These are phyloP conservation scores for Taphrina confusa DNA, from an alignment of 1,139 yeast species.

Conservation along the genomic window DNA sequence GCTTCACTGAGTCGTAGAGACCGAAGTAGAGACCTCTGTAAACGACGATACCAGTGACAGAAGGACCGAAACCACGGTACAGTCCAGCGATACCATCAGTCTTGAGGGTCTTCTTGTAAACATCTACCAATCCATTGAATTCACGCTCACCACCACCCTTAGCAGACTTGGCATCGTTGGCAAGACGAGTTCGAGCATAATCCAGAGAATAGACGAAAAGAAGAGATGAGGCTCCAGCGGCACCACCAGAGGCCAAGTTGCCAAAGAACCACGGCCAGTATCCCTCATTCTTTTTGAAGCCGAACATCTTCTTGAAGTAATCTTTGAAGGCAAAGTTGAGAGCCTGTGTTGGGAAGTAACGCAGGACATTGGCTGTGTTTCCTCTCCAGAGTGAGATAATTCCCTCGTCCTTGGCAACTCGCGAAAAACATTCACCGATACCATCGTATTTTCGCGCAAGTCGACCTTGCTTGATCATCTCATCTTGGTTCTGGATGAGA, in stretches of 20 bases:
- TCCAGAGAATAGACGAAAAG: constrained; percentile 76
- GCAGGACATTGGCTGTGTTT: constrained; percentile 79
- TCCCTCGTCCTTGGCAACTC: constrained; percentile 75
- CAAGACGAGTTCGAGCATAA: constrained; percentile 82
- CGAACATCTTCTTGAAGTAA: constrained; percentile 74
- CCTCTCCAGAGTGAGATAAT: constrained; percentile 76
- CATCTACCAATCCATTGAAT: constrained; percentile 76
- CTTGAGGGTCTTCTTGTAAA: constrained; percentile 73
- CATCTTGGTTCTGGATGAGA: constrained; percentile 80
- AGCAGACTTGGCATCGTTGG: constrained; percentile 75
- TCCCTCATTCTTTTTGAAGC: constrained; percentile 67
- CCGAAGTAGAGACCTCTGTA: constrained; percentile 86
- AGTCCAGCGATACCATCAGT: constrained; percentile 78
- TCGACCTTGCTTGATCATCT: constrained; percentile 81
- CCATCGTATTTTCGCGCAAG: constrained; percentile 65
- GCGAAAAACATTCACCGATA: constrained; percentile 69
- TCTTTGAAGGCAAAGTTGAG: constrained; percentile 83
- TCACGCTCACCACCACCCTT: constrained; percentile 73
- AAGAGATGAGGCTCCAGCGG: constrained; percentile 77
- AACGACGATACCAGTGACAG: constrained; percentile 75
- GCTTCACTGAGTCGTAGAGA: constrained; percentile 76
- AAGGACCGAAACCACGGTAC: constrained; percentile 82
- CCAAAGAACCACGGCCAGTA: constrained; percentile 74
- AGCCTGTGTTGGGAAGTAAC: constrained; percentile 86
- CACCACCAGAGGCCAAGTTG: constrained; percentile 81